Evolutionary conservation across 2,329 filamentous ascomycete species (phyloP), one percentile per base, ranked within the genome.

Genomic region (Laburnicola sp.): DNA sequence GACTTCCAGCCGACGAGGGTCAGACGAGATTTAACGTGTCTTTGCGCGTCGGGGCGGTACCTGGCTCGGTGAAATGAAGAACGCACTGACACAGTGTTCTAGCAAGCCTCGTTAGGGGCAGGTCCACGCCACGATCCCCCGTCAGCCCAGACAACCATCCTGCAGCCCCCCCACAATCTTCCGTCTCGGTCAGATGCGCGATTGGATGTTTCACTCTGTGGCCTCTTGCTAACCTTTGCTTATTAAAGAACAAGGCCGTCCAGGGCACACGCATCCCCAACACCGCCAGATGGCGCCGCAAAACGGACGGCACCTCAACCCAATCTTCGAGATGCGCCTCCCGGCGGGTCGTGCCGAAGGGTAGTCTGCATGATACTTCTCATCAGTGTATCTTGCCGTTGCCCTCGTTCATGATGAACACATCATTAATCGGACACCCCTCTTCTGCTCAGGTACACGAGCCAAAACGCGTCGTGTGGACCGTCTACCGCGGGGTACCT

Each of bases 41-140:
- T 16, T 36, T 25, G 37, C 26, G 49, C 50, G 23, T 23, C 42
- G 45, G 54, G n/a, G 45, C 35, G 40, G 59, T 57, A 40, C 53
- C 58, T 59, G 49, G 57, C 42, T 31, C 53, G 58, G 43, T 62
- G 52, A 43, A 53, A 48, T 51, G 58, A 45, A 34, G 32, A 30
- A 31, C 43, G 43, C 43, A 45, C 34, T 30, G 43, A 38, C 34
- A 23, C 4, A 10, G 23, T 16, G 48, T n/a, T 62, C 58, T 62
- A 54, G 39, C 57, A 40, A 58, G 56, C 51, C 59, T 32, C 35
- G 43, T 57, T 62, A 58, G 57, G 59, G 60, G 62, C 31, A 48
- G n/a, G 47, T 50, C 43, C 44, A 47, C 40, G 35, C 47, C 59
- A 32, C 50, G 53, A 56, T 57, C 46, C 23, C 40, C 55, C 58